These are phyloP conservation scores for Geotrichum candidum DNA, from an alignment of 1,139 yeast species.

Conservation along the genomic window DNA sequence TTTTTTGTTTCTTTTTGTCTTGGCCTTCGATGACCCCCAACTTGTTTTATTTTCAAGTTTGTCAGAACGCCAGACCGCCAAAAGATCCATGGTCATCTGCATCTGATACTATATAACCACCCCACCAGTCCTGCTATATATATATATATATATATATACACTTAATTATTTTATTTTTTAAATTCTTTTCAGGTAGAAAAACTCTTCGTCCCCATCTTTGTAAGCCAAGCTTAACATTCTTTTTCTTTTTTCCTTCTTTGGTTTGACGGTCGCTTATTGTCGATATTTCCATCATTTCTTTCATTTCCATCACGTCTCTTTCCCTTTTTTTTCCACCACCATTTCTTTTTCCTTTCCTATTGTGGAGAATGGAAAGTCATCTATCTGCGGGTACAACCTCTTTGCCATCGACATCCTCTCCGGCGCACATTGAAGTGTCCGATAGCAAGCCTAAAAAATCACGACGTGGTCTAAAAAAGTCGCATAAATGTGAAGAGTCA, in stretches of 20 bases:
- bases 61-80: background rate
- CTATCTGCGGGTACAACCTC: background rate
- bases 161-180: background rate
- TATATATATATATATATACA: too few species aligned
- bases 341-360: background rate
- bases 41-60: background rate
- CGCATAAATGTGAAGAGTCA: slow-evolving; percentile 43
- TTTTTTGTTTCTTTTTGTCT: too few species aligned
- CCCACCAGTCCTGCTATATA: background rate
- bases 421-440: background rate
- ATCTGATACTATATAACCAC: background rate
- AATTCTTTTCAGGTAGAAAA: background rate
- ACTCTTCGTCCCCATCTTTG: background rate
- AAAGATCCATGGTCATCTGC: background rate
- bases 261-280: background rate
- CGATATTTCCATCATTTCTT: background rate
- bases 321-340: background rate
- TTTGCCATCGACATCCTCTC: background rate
- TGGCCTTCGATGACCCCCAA: background rate
- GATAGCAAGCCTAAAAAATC: slow-evolving; percentile 21
- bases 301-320: background rate
- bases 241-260: background rate
- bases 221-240: background rate
- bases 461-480: slow-evolving; percentile 33
- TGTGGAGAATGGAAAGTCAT: background rate